Percentiles rank a stretch among this genome's conserved stretches.
Conservation (phyloP, 768 basidiomycete species). For the Tylopilus subfusipes region DNA sequence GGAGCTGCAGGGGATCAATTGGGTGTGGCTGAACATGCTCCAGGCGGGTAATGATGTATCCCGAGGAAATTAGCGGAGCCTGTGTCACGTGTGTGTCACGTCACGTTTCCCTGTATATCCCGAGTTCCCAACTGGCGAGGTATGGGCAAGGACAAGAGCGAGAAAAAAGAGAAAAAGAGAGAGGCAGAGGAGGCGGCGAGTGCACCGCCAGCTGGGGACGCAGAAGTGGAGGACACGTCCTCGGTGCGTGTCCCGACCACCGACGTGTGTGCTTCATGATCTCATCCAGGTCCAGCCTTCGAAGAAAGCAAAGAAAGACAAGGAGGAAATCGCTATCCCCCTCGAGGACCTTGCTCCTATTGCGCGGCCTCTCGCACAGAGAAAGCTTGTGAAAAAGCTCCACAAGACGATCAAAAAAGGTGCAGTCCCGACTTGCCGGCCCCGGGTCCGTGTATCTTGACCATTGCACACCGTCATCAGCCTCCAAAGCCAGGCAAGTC, state of each 20-base stretch:
- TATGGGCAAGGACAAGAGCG: slow-evolving; percentile 74
- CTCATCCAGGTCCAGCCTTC: slow-evolving; percentile 27
- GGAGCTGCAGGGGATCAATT: slow-evolving; percentile 66
- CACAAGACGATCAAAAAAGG: slow-evolving; percentile 95
- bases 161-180: slow-evolving; percentile 72
- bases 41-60: slow-evolving; percentile 33
- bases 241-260: slow-evolving; percentile 25
- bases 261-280: slow-evolving; percentile 30
- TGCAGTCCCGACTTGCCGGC: slow-evolving; percentile 21
- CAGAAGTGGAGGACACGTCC: slow-evolving; percentile 41
- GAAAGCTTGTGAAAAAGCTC: slow-evolving; percentile 90
- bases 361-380: slow-evolving; percentile 88
- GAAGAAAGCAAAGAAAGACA: slow-evolving; percentile 66
- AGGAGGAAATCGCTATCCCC: slow-evolving; percentile 58
- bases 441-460: background rate
- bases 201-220: slow-evolving; percentile 38
- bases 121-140: background rate
- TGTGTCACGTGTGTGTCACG: slow-evolving; percentile 20
- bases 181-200: slow-evolving; percentile 38
- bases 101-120: slow-evolving; percentile 9
- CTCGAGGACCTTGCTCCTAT: slow-evolving; percentile 89
- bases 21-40: slow-evolving; percentile 66
- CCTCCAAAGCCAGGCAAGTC: slow-evolving; percentile 91
- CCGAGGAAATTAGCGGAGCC: slow-evolving; percentile 32
- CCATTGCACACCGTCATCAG: slow-evolving; percentile 37